Percentiles rank a stretch among this genome's conserved stretches.
phyloP scores from a whole-genome alignment of 345 rosid genomes.

The Populus davidiana region DNA sequence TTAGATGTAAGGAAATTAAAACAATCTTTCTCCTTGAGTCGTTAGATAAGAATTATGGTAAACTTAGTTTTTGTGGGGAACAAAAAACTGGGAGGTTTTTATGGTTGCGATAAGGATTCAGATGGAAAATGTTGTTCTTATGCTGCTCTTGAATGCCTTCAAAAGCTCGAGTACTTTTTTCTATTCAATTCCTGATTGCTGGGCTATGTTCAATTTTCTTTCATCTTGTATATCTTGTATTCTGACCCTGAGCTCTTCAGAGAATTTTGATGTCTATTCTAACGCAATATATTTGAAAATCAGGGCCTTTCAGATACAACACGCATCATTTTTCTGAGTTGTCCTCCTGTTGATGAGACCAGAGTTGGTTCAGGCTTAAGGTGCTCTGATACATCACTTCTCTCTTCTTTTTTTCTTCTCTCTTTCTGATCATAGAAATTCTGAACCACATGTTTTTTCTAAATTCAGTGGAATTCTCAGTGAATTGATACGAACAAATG shows the following conservation, averaged over 20 bases:
- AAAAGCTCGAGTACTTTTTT: neutral
- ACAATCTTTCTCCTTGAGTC: neutral
- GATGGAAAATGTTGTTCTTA: neutral
- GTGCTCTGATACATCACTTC: constrained; percentile 31
- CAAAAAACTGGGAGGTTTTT: neutral
- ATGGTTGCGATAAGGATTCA: neutral
- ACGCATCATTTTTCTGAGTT: constrained; percentile 64
- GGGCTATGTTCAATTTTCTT: neutral
- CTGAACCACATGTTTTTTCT: constrained; percentile 9
- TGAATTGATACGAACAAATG: constrained; percentile 79
- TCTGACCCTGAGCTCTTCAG: neutral
- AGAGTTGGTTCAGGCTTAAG: constrained; percentile 57
- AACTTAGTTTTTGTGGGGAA: neutral
- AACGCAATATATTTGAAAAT: constrained; percentile 8
- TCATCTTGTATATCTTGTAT: neutral
- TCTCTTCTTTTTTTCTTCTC: neutral
- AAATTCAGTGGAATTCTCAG: constrained; percentile 58
- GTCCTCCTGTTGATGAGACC: constrained; percentile 88
- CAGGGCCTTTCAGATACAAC: constrained; percentile 75
- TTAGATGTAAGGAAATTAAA: neutral
- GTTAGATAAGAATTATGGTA: neutral
- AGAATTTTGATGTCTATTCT: constrained; percentile 11
- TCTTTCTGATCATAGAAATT: neutral
- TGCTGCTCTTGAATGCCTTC: neutral
- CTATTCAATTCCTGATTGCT: neutral